Percentiles rank a stretch among this genome's conserved stretches.
phyloP scores from a whole-genome alignment of 2,329 filamentous ascomycete species.

The Xylaria sp. region DNA sequence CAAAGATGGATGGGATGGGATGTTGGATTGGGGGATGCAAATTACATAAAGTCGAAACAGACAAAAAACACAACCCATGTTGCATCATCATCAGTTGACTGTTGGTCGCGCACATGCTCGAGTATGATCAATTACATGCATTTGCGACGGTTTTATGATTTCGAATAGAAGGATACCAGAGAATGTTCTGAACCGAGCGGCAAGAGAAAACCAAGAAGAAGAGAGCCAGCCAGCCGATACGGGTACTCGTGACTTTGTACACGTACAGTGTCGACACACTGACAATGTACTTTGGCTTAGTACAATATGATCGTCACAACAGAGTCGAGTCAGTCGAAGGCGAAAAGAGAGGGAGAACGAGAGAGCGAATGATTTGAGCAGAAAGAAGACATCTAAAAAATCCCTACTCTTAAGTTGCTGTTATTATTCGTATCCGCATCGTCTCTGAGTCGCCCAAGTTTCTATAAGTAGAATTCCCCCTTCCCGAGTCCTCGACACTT shows the following conservation, averaged over 20 bases:
- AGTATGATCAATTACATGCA: not conserved
- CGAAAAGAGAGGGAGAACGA: not conserved
- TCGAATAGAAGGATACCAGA: not conserved
- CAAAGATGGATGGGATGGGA: no score
- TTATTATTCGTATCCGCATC: not conserved
- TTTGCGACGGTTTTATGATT: not conserved
- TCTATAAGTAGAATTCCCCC: not conserved
- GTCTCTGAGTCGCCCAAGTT: not conserved
- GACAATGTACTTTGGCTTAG: not conserved
- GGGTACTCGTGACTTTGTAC: not conserved
- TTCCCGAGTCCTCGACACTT: not conserved
- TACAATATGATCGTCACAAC: not conserved
- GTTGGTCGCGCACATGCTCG: no score
- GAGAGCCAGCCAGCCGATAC: not conserved
- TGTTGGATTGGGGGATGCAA: no score
- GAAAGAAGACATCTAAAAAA: not conserved
- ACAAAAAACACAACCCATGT: no score
- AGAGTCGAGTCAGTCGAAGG: not conserved
- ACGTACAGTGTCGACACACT: not conserved
- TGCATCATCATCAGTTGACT: no score
- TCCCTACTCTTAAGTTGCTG: not conserved
- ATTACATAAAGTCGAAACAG: no score
- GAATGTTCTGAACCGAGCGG: not conserved
- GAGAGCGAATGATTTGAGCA: no score
- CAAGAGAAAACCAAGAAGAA: not conserved